A percentile compares a stretch with the other conserved stretches of the same genome.
These are phyloP conservation scores for Aphanomyces stellatus DNA, from an alignment of 352 stramenopile species.

Conservation along the genomic window DNA sequence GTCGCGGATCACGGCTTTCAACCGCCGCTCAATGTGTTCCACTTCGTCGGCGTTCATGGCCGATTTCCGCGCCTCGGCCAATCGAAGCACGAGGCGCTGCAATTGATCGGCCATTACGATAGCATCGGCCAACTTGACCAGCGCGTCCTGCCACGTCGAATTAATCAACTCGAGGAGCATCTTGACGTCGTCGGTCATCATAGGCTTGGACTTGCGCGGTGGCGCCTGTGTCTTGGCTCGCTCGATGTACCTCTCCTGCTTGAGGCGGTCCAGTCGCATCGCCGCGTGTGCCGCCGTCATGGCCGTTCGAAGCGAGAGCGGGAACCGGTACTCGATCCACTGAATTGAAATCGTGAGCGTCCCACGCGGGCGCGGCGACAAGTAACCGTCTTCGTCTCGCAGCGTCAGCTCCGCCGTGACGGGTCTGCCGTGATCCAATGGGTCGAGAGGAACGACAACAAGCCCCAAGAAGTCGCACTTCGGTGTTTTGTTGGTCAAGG, in stretches of 20 bases:
- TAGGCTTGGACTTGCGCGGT: constrained; percentile 21
- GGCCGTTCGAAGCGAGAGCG: background rate
- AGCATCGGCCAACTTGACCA: constrained; percentile 26
- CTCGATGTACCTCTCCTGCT: constrained; percentile 1
- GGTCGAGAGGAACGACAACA: constrained; percentile 30
- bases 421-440: constrained; percentile 34
- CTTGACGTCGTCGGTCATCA: constrained; percentile 22
- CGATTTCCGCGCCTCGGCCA: constrained; percentile 31
- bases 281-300: background rate
- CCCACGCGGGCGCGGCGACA: constrained; percentile 29
- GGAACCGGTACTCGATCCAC: constrained; percentile 37
- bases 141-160: constrained; percentile 21
- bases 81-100: constrained; percentile 34
- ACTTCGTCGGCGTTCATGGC: constrained; percentile 62
- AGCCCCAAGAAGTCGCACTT: constrained; percentile 40
- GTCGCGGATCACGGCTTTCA: constrained; percentile 26
- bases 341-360: constrained; percentile 43
- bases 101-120: constrained; percentile 41
- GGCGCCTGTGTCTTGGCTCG: constrained; percentile 11
- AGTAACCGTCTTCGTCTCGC: constrained; percentile 23
- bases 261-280: background rate
- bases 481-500: background rate
- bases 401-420: constrained; percentile 37
- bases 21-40: constrained; percentile 54
- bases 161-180: constrained; percentile 23